Percentiles rank a stretch among this genome's conserved stretches.
These are phyloP conservation scores for Citrullus amarus DNA, from an alignment of 306 rosid genomes.

Conservation along the genomic window DNA sequence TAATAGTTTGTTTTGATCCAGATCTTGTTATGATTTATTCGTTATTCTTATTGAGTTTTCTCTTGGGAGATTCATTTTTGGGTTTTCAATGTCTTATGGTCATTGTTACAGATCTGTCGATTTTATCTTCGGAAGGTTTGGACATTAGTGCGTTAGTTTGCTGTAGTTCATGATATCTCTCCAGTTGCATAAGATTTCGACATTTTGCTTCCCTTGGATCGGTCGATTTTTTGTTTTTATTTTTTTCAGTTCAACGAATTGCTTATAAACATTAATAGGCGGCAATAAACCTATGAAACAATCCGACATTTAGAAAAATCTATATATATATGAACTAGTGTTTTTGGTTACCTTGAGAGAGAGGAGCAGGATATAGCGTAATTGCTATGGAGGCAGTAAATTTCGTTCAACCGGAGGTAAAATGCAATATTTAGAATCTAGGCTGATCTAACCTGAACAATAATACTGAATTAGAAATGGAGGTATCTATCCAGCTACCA, in stretches of 20 bases:
- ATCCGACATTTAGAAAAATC: neutral
- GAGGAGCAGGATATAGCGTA: neutral
- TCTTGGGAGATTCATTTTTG: neutral
- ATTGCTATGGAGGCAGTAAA: neutral
- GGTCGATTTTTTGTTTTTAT: neutral
- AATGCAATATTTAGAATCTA: neutral
- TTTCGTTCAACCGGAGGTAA: neutral
- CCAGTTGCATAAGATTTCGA: neutral
- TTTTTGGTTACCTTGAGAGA: neutral
- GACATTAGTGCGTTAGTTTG: neutral
- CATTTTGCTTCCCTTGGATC: neutral
- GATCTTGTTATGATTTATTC: conserved; percentile 1
- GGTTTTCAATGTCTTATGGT: neutral
- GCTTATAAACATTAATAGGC: neutral
- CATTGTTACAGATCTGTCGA: neutral
- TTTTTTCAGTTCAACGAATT: neutral
- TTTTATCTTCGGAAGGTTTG: neutral
- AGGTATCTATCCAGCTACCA: neutral
- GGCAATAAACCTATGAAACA: neutral
- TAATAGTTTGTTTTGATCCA: neutral
- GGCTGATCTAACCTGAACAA: neutral
- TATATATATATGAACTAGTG: neutral
- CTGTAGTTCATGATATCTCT: neutral
- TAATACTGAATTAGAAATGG: neutral
- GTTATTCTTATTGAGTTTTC: neutral